Evolutionary conservation across 139 green algal genomes (phyloP).

Genomic region (Coccomyxa sp.): DNA sequence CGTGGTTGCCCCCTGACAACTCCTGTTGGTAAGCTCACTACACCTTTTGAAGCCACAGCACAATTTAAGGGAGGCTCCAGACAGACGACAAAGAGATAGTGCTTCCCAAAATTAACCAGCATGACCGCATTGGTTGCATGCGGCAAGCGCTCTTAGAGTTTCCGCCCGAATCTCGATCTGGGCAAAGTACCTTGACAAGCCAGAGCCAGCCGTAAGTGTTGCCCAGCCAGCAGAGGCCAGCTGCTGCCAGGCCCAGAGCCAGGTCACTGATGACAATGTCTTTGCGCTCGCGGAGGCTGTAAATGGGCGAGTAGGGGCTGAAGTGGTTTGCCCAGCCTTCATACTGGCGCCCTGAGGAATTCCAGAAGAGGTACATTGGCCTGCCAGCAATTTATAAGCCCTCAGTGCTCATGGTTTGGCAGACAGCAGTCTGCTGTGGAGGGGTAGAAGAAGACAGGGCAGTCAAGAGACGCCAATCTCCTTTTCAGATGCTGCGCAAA

Average conservation of each 20-base stretch:
- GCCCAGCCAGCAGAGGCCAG: slow-evolving; percentile 39
- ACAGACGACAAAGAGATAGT: too few species aligned
- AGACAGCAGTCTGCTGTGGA: not conserved
- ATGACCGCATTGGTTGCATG: too few species aligned
- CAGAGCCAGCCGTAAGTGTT: slow-evolving; percentile 52
- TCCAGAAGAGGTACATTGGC: slow-evolving; percentile 80
- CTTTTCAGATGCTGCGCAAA: too few species aligned
- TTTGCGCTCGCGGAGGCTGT: slow-evolving; percentile 72
- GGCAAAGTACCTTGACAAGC: slow-evolving; percentile 48
- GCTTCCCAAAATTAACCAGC: too few species aligned
- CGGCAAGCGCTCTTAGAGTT: too few species aligned
- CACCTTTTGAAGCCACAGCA: too few species aligned
- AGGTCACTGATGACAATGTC: slow-evolving; percentile 52
- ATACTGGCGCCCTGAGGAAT: slow-evolving; percentile 66
- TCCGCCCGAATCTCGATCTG: too few species aligned
- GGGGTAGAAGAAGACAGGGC: slow-evolving; percentile 58
- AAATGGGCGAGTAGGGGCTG: slow-evolving; percentile 82
- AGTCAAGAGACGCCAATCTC: slow-evolving; percentile 15
- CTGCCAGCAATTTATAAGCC: slow-evolving; percentile 69
- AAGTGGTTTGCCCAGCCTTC: slow-evolving; percentile 78
- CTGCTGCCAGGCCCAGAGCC: slow-evolving; percentile 45
- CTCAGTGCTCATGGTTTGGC: slow-evolving; percentile 17
- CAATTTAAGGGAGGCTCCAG: too few species aligned
- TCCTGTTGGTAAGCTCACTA: too few species aligned
- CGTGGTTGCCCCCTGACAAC: too few species aligned